Conservation (phyloP, 176 grass and related monocot genomes). For the Juncus effusus region DNA sequence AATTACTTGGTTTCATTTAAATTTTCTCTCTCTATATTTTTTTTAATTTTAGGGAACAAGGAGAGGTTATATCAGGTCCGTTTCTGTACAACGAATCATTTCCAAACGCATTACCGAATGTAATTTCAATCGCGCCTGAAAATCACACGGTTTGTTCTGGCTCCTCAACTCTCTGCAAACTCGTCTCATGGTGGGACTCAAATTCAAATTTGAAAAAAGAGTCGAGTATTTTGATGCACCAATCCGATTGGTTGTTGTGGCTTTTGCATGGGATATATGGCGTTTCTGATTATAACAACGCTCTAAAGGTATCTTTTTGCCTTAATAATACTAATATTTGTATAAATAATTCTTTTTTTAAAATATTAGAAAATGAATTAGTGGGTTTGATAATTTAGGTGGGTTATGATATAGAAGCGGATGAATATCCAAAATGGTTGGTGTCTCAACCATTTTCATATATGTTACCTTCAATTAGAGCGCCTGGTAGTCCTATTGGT, state of each 20-base stretch:
- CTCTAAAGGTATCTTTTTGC: conserved; percentile 49
- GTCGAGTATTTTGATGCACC: conserved; percentile 71
- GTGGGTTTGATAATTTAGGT: conserved; percentile 26
- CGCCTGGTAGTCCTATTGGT: conserved; percentile 48
- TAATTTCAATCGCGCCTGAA: conserved; percentile 49
- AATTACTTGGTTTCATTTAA: not conserved
- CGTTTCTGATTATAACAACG: conserved; percentile 82
- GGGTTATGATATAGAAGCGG: conserved; percentile 64
- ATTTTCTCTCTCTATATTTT: not conserved
- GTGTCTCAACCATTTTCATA: conserved; percentile 49
- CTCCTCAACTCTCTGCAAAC: conserved; percentile 75
- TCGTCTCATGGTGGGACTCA: conserved; percentile 71
- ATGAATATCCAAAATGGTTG: conserved; percentile 70
- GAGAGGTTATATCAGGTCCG: conserved; percentile 48
- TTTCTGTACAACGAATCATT: conserved; percentile 84
- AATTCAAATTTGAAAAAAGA: not conserved
- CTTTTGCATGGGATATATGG: conserved; percentile 62
- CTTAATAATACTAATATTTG: not conserved
- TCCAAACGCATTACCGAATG: conserved; percentile 46
- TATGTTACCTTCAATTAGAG: conserved; percentile 56
- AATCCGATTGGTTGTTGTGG: conserved; percentile 89
- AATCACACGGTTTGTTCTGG: conserved; percentile 70
- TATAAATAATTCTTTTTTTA: not conserved
- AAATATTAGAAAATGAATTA: too few relatives aligned
- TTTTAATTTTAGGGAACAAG: conserved; percentile 35